Conservation (phyloP, 2,329 filamentous ascomycete species). For the Lachnellula cervina region DNA sequence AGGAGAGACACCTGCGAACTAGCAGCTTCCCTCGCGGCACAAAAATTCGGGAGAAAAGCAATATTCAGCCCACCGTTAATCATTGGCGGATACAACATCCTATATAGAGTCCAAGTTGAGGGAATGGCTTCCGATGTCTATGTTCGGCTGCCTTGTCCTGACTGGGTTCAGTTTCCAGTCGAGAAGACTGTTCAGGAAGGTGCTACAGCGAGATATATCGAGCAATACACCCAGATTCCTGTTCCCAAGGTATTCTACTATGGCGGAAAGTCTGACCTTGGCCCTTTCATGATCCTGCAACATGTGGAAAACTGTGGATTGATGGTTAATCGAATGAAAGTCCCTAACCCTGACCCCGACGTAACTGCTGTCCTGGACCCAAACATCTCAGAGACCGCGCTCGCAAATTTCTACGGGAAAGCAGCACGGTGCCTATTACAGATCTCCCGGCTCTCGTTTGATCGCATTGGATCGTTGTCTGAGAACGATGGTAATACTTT, state of each 20-base stretch:
- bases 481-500: too few relatives aligned
- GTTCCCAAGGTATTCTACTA: too few relatives aligned
- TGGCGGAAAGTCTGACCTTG: too few relatives aligned
- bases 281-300: too few relatives aligned
- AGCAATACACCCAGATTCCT: too few relatives aligned
- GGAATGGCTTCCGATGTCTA: slow-evolving; percentile 7
- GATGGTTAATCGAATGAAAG: slow-evolving; percentile 31
- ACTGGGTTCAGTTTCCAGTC: slow-evolving; percentile 11
- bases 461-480: slow-evolving; percentile 2
- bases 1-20: slow-evolving; percentile 2
- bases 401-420: slow-evolving; percentile 5
- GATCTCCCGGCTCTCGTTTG: slow-evolving; percentile 3
- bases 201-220: slow-evolving; percentile 20
- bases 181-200: slow-evolving; percentile 15
- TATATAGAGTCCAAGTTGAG: slow-evolving; percentile 21
- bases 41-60: slow-evolving; percentile 17
- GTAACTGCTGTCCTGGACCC: slow-evolving; percentile 28
- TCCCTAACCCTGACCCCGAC: slow-evolving; percentile 25
- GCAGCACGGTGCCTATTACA: slow-evolving; percentile 1
- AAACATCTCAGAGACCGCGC: slow-evolving; percentile 8
- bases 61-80: slow-evolving; percentile 14
- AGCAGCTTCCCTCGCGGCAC: slow-evolving; percentile 10
- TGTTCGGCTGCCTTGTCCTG: slow-evolving; percentile 13
- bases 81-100: slow-evolving; percentile 20
- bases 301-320: slow-evolving; percentile 3